Evolutionary conservation across 1,139 yeast species (phyloP).

Genomic region (Tardiomyces blankii): DNA sequence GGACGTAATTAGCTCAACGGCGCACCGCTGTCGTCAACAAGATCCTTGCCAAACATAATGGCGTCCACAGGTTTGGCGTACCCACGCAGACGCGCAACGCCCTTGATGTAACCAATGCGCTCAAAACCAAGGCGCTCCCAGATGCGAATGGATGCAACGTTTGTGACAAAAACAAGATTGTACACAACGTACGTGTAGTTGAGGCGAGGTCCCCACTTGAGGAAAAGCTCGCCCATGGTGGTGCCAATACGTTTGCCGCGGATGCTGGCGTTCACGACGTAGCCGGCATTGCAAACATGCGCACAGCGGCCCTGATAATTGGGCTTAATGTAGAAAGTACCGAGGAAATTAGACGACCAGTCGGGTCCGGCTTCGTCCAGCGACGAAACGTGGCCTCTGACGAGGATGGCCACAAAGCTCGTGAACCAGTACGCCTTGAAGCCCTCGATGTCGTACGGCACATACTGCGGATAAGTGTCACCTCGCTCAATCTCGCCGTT

Average conservation of each 20-base stretch:
- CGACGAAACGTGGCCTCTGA: conserved; percentile 21
- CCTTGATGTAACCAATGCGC: conserved; percentile 55
- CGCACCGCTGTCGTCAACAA: neutral
- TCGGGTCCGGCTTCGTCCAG: conserved; percentile 15
- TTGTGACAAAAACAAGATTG: conserved; percentile 67
- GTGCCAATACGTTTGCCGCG: conserved; percentile 54
- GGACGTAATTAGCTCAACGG: neutral
- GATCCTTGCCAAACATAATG: conserved; percentile 45
- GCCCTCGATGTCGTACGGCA: conserved; percentile 47
- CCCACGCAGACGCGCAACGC: conserved; percentile 58
- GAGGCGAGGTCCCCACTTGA: conserved; percentile 54
- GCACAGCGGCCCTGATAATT: conserved; percentile 67
- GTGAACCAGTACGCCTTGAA: conserved; percentile 69
- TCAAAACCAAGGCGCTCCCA: conserved; percentile 75
- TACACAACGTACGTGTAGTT: conserved; percentile 76
- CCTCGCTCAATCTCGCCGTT: conserved; percentile 80
- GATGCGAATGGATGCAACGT: conserved; percentile 51
- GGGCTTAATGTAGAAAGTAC: conserved; percentile 66
- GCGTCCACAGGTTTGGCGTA: conserved; percentile 54
- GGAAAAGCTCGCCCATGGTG: conserved; percentile 48
- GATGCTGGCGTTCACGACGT: conserved; percentile 42
- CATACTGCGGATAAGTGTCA: conserved; percentile 69
- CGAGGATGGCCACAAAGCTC: conserved; percentile 45
- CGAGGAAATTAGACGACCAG: conserved; percentile 42
- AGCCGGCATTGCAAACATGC: conserved; percentile 74